Evolutionary conservation across 139 green algal genomes (phyloP).

Genomic region (Coccomyxa sp.): DNA sequence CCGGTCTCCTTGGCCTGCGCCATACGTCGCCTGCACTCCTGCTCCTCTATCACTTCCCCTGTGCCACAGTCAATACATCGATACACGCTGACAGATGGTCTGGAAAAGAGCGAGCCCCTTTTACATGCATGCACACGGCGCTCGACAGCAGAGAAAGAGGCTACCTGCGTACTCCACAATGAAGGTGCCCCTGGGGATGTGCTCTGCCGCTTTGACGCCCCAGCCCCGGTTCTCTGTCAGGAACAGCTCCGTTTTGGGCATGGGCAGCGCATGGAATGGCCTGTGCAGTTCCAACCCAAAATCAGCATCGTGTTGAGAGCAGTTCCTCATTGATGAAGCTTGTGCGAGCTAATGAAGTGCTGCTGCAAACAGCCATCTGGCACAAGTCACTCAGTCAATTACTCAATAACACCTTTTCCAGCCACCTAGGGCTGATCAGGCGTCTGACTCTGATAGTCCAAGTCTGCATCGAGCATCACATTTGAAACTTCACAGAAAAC

Average conservation of each 20-base stretch:
- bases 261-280: constrained; percentile 63
- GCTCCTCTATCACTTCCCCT: constrained; percentile 47
- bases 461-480: too few species aligned
- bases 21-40: constrained; percentile 58
- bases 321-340: neutral
- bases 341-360: neutral
- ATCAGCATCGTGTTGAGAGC: neutral
- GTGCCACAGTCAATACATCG: neutral
- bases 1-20: constrained; percentile 42
- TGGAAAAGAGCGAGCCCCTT: neutral
- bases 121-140: neutral
- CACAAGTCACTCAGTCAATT: neutral
- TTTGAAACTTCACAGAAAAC: too few species aligned
- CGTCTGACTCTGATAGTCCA: too few species aligned
- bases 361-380: too few species aligned
- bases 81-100: neutral
- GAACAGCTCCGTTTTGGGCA: constrained; percentile 63
- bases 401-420: neutral
- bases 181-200: constrained; percentile 59
- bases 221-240: constrained; percentile 66
- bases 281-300: neutral
- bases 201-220: constrained; percentile 56
- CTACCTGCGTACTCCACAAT: constrained; percentile 81
- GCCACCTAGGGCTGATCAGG: too few species aligned
- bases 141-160: neutral